Evolutionary conservation across 2,329 filamentous ascomycete genomes (phyloP), one percentile per base, ranked within the genome.

Genomic region (Cordyceps cateniannulata): DNA sequence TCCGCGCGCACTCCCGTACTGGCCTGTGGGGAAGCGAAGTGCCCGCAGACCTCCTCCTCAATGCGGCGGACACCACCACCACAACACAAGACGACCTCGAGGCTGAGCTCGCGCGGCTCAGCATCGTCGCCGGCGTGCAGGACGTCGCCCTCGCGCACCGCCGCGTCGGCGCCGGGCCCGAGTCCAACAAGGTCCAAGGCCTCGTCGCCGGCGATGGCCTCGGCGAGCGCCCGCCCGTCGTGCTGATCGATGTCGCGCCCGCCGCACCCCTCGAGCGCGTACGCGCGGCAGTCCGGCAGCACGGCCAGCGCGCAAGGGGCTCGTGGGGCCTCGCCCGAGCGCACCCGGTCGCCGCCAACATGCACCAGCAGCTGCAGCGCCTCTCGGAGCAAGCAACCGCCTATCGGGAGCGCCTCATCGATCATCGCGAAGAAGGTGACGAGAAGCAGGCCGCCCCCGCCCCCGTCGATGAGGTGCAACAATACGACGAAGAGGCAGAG

Each of bases 261-360:
- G 65, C 61, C 1, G 47, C 79, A 18, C 70, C 74, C 0, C 62
- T 70, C 1, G 65, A 66, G 1, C 69, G 67, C 22, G 66, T 83
- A 44, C 71, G 69, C 48, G 65, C 63, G 29, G 72, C 75, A 42
- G 73, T 83, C 53, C 67, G 67, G 5, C 70, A 71, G 12, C 80
- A 83, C 67, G 77, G 76, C n/a, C 55, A 55, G 5, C 69, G 70
- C 29, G 75, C 79, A 18, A 64, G 62, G 0, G 63, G 63, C 9
- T 38, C 42, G 14, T 70, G 68, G 68, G 55, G 74, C 1, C 62
- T 67, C n/a, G 63, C 49, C 25, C 38, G 52, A 42, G 67, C 64
- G 20, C 63, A 65, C 25, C 58, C 63, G 8, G 62, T 69, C 20
- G 42, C 8, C 5, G 48, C 49, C 14, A 56, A 59, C 45, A 27